A percentile compares a stretch with the other conserved stretches of the same genome.
Evolutionary conservation across 176 grass and related monocot species (phyloP).

Genomic region (Miscanthus lutarioriparius): DNA sequence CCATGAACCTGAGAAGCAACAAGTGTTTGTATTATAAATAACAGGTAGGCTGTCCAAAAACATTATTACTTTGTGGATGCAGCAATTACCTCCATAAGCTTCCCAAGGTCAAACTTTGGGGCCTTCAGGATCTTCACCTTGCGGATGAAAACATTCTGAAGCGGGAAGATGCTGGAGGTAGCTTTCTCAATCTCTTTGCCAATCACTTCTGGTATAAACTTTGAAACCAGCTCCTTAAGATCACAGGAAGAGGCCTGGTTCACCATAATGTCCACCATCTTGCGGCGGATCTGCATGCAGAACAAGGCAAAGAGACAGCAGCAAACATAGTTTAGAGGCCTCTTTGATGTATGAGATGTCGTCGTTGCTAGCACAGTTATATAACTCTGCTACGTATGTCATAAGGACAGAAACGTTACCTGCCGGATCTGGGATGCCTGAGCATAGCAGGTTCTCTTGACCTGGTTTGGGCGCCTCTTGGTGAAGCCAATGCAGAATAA

Average conservation of each 20-base stretch:
- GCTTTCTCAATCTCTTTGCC: slow-evolving; percentile 96
- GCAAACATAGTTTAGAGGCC: too few species aligned
- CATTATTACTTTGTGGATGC: not conserved
- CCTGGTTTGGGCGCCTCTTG: slow-evolving; percentile 77
- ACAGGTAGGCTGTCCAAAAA: not conserved
- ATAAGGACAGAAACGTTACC: slow-evolving; percentile 29
- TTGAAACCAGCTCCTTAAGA: slow-evolving; percentile 79
- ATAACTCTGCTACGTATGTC: too few species aligned
- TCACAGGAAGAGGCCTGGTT: slow-evolving; percentile 81
- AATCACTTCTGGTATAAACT: slow-evolving; percentile 91
- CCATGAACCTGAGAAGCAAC: slow-evolving; percentile 63
- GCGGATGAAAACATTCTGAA: slow-evolving; percentile 90
- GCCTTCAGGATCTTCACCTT: slow-evolving; percentile 96
- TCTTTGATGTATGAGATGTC: too few species aligned
- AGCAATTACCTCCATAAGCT: slow-evolving; percentile 86
- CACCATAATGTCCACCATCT: slow-evolving; percentile 96
- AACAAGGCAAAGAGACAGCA: not conserved
- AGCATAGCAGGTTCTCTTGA: slow-evolving; percentile 92
- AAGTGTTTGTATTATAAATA: not conserved
- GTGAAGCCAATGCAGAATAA: slow-evolving; percentile 93
- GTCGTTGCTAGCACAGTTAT: not conserved
- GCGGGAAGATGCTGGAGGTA: slow-evolving; percentile 72
- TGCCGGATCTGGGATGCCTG: slow-evolving; percentile 88
- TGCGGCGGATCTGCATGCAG: slow-evolving; percentile 66
- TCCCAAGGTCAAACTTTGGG: slow-evolving; percentile 87